Conservation (phyloP, 805 yeast species). For the Teunomyces funiuensis region DNA sequence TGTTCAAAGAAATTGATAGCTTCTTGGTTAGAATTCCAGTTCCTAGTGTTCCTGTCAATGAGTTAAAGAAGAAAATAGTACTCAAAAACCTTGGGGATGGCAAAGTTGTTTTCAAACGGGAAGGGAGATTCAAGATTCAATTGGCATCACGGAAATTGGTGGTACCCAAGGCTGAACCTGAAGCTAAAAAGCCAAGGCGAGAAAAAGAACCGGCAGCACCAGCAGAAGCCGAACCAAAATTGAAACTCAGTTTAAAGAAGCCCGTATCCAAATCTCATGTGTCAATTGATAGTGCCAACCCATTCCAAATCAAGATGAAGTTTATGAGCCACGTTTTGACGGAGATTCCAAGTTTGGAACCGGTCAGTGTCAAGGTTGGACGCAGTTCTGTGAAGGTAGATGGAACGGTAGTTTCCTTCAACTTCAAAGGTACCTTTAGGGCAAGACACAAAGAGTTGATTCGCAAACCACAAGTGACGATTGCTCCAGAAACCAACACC, state of each 20-base stretch:
- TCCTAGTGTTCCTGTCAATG: conserved; percentile 56
- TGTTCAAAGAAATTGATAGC: conserved; percentile 61
- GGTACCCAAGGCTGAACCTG: conserved; percentile 7
- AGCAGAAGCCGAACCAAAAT: conserved; percentile 16
- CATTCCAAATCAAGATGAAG: conserved; percentile 9
- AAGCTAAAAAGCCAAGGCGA: conserved; percentile 1
- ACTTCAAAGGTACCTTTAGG: conserved; percentile 8
- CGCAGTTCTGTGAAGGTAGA: conserved; percentile 5
- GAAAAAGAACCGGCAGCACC: not conserved
- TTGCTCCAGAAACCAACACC: not conserved
- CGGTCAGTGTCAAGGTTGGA: conserved; percentile 7
- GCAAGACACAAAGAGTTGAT: conserved; percentile 6
- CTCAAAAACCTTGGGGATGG: conserved; percentile 57
- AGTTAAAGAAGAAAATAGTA: conserved; percentile 54
- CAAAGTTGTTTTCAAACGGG: conserved; percentile 58
- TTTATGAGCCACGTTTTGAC: conserved; percentile 13
- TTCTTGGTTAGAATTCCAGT: conserved; percentile 60
- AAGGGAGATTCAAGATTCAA: conserved; percentile 56
- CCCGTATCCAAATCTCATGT: not conserved
- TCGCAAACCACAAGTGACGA: not conserved
- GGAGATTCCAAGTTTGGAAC: conserved; percentile 3
- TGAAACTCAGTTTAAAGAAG: conserved; percentile 6
- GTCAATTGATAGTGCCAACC: not conserved
- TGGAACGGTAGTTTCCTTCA: conserved; percentile 6
- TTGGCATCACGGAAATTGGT: conserved; percentile 29